Evolutionary conservation across 2,329 filamentous ascomycete genomes (phyloP).

Genomic region (Hymenoscyphus scutula): DNA sequence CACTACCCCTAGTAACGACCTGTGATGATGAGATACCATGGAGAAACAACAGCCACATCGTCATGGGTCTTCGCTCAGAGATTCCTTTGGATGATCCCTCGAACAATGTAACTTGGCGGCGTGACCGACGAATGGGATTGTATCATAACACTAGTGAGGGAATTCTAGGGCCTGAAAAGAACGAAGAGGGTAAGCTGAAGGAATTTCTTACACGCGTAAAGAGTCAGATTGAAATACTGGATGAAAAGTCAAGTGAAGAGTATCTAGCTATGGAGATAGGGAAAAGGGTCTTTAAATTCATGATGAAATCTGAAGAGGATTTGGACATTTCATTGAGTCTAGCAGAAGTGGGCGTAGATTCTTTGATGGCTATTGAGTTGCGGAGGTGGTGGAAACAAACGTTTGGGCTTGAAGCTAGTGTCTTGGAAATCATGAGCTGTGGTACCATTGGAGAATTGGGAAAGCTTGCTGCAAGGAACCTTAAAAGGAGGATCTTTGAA

Average conservation of each 20-base stretch:
- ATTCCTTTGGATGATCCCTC: conserved; percentile 12
- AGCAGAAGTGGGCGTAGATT: conserved; percentile 17
- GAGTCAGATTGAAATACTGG: too few relatives aligned
- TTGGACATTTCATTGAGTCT: conserved; percentile 4
- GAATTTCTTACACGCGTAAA: neutral
- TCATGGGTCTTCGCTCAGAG: neutral
- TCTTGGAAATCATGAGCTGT: conserved; percentile 12
- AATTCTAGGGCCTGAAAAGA: too few relatives aligned
- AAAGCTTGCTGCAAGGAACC: neutral
- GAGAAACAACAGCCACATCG: neutral
- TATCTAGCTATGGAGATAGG: conserved; percentile 9
- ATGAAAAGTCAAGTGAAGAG: conserved; percentile 5
- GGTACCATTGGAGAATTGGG: neutral
- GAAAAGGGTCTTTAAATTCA: neutral
- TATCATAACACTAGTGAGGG: conserved; percentile 8
- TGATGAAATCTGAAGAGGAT: conserved; percentile 5
- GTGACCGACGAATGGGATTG: conserved; percentile 16
- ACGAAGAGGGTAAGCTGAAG: neutral
- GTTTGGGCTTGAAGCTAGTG: conserved; percentile 11
- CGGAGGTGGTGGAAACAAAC: conserved; percentile 17
- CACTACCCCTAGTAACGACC: neutral
- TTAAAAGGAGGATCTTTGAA: conserved; percentile 1
- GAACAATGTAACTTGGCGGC: conserved; percentile 15
- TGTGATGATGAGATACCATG: neutral
- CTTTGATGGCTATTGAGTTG: conserved; percentile 22